Base-by-base conservation (phyloP, 208 protist genomes). In the Trypanosoma avium region DNA sequence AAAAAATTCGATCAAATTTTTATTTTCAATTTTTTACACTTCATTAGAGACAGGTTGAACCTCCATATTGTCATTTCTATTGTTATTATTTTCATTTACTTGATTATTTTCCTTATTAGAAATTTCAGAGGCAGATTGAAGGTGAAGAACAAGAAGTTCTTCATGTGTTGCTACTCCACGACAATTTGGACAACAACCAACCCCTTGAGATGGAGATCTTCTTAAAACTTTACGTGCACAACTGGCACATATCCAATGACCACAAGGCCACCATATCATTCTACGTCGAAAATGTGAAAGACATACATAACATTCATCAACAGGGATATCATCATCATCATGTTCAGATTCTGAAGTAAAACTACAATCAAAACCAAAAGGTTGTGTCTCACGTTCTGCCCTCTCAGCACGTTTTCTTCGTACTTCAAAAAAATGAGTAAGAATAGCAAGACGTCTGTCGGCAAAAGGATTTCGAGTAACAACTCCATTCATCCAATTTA, bases 241-340 rank as follows among this genome's bases (percentile, higher is more conserved):
- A 21, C 15, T 56, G 3, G 61, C 33, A 35, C 49, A 58, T 3
- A 67, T 17, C 61, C 61, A 58, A 50, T 67, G 61, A 26, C 61
- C 61, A 47, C 50, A 67, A 15, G 61, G 61, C 49, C 61, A 67
- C 61, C 61, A 67, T 15, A 67, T 58, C 36, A 56, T 42, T 19
- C 47, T 48, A n/a, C 50, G 48, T 7, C 50, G 50, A 49, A 59
- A 59, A 26, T 10, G 36, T n/a, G 50, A 67, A 8, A 67, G 24
- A 45, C 50, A 67, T 36, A 67, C 50, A 50, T 67, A 59, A 35
- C 61, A 59, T 21, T 67, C 61, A 49, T 58, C 26, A 33, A 67
- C 61, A 4, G 38, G 47, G 8, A 58, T 1, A 49, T 67, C 61
- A 26, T 67, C 47, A 38, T 56, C 47, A 38, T 58, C 61, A 35